A percentile compares a stretch with the other conserved stretches of the same genome.
Conservation (phyloP, 805 yeast genomes). For the Hermanozyma aechmeae region DNA sequence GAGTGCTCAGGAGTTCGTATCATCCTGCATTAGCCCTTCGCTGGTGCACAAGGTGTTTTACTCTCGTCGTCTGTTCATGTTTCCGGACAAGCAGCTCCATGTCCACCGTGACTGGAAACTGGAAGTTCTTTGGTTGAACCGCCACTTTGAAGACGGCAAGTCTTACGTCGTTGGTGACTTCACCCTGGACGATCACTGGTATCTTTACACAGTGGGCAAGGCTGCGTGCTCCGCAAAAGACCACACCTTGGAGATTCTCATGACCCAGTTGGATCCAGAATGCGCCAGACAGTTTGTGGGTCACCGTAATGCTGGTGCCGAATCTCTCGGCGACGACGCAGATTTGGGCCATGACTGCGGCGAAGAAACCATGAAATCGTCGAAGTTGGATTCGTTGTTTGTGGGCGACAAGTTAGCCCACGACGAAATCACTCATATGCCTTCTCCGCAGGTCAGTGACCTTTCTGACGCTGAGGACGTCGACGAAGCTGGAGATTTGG, state of each 20-base stretch:
- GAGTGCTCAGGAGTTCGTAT: conserved; percentile 17
- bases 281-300: conserved; percentile 53
- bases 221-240: conserved; percentile 3
- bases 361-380: conserved; percentile 48
- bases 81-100: conserved; percentile 73
- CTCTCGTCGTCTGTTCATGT: conserved; percentile 87
- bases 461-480: conserved; percentile 10
- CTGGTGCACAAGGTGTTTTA: conserved; percentile 67
- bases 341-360: conserved; percentile 81
- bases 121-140: conserved; percentile 65
- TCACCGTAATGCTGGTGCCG: conserved; percentile 36
- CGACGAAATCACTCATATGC: neutral
- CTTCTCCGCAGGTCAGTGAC: conserved; percentile 8
- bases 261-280: conserved; percentile 69
- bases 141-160: conserved; percentile 52
- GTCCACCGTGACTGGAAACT: conserved; percentile 81
- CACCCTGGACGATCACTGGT: conserved; percentile 82
- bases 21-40: conserved; percentile 13
- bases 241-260: conserved; percentile 71
- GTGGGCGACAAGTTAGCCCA: too few species aligned
- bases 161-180: conserved; percentile 70
- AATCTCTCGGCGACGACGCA: conserved; percentile 21
- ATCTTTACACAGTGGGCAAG: conserved; percentile 52
- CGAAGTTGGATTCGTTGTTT: conserved; percentile 57
- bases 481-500: conserved; percentile 3